Conservation (phyloP, 345 rosid species). For the Acer negundo region DNA sequence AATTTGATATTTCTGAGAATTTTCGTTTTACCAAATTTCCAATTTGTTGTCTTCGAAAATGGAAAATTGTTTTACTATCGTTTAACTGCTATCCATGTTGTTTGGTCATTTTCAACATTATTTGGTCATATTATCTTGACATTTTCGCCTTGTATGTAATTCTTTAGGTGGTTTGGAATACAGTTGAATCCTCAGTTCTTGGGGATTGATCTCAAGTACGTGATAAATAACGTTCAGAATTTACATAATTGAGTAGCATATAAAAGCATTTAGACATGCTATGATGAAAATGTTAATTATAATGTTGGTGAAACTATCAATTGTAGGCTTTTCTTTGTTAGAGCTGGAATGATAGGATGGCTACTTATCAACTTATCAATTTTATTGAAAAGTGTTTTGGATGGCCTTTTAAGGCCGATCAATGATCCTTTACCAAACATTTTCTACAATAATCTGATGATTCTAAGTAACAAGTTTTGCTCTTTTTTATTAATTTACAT, state of each 20-base stretch:
- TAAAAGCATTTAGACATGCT: conserved; percentile 1
- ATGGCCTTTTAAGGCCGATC: conserved; percentile 54
- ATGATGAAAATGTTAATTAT: conserved; percentile 15
- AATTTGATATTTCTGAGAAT: conserved; percentile 5
- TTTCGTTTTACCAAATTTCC: no score
- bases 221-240: conserved; percentile 12
- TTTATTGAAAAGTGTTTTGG: conserved; percentile 66
- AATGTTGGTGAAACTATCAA: conserved; percentile 19
- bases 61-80: conserved; percentile 6
- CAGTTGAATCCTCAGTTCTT: conserved; percentile 85
- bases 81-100: conserved; percentile 6
- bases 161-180: conserved; percentile 85
- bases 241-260: background rate
- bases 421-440: conserved; percentile 83
- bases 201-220: conserved; percentile 92
- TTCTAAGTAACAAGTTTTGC: background rate
- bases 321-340: conserved; percentile 83
- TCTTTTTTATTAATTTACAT: conserved; percentile 1
- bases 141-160: conserved; percentile 22
- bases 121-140: conserved; percentile 13
- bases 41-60: background rate
- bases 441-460: conserved; percentile 60
- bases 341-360: conserved; percentile 99
- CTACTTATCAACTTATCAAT: conserved; percentile 84
- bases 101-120: background rate